Base-by-base conservation (phyloP, 441 rosid genomes). In the Pelargonium cotyledonis region DNA sequence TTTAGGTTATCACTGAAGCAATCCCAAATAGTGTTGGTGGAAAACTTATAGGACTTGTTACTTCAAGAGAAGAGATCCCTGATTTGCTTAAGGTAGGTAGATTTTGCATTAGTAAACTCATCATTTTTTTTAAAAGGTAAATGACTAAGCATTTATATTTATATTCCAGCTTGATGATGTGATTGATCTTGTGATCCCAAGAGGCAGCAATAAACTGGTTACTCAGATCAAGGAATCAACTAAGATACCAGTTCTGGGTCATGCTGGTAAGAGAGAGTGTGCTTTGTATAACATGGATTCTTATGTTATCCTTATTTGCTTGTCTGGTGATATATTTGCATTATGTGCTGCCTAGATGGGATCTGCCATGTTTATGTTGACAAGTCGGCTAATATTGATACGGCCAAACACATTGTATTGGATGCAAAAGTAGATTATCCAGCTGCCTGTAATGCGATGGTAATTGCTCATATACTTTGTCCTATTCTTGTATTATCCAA, bases 371-470 rank as follows among this genome's bases (percentile, higher is more conserved):
- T 92, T 57, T 95, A 86, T 77, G 90, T 92, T 74, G 99, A 95
- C 65, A 92, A 95, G 79, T 89, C 89, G 70, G 95, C 98, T 79
- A 71, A 89, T 69, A 68, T 87, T 77, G 89, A 82, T 66, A 92
- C 85, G 93, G 96, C 97, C 66, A 95, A 83, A 84, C 85, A 84
- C 53, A 65, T 95, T 62, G 81, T 92, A 51, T 66, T 87, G 73
- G 99, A 95, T 86, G 97, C 99, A 57, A 95, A 92, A 84, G 12
- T 81, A 72, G 99, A 95, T 79, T 95, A 95, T 81, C 98, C 99
- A 55, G 99, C 99, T 65, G 98, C 97, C 66, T 95, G 99, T 74
- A 95, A 95, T 57, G 96, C 99, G n/a, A 87, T 92, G 99, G 99
- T 95, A 85, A 81, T 80, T 57, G n/a, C 62, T 16, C 19, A 10